Conservation (phyloP, 192 early-diverging fungal species). For the Jimgerdemannia lactiflua region DNA sequence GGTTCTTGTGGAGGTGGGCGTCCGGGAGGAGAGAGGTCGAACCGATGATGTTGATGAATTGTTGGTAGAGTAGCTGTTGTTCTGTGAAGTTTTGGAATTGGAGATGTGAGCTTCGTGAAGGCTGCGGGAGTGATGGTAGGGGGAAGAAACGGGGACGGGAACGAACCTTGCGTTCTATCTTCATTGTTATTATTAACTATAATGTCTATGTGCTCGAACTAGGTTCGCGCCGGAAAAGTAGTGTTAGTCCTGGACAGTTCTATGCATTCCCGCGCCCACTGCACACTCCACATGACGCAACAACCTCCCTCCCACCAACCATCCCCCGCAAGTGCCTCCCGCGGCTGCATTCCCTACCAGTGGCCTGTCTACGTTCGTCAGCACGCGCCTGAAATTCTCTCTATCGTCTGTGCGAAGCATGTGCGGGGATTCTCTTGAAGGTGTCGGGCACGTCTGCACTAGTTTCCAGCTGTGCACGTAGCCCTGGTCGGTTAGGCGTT, state of each 20-base stretch:
- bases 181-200: slow-evolving; percentile 5
- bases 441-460: slow-evolving; percentile 3
- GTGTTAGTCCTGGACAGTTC: too few relatives aligned
- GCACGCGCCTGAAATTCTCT: neutral
- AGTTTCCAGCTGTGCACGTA: slow-evolving; percentile 15
- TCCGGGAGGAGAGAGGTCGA: slow-evolving; percentile 5
- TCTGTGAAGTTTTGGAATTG: slow-evolving; percentile 2
- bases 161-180: slow-evolving; percentile 10
- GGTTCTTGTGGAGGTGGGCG: neutral
- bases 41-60: slow-evolving; percentile 16
- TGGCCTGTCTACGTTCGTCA: slow-evolving; percentile 6
- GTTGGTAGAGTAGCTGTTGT: slow-evolving; percentile 12
- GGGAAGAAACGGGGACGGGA: neutral
- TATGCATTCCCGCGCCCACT: too few relatives aligned
- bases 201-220: slow-evolving; percentile 13
- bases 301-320: too few relatives aligned
- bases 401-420: neutral
- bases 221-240: too few relatives aligned
- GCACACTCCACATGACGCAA: too few relatives aligned
- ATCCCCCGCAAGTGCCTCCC: too few relatives aligned
- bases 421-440: neutral
- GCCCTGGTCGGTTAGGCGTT: slow-evolving; percentile 13
- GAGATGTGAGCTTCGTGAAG: neutral
- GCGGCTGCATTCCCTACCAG: slow-evolving; percentile 6
- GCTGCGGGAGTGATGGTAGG: neutral